phyloP scores from a whole-genome alignment of 805 yeast genomes.

The Metschnikowia picachoensis region DNA sequence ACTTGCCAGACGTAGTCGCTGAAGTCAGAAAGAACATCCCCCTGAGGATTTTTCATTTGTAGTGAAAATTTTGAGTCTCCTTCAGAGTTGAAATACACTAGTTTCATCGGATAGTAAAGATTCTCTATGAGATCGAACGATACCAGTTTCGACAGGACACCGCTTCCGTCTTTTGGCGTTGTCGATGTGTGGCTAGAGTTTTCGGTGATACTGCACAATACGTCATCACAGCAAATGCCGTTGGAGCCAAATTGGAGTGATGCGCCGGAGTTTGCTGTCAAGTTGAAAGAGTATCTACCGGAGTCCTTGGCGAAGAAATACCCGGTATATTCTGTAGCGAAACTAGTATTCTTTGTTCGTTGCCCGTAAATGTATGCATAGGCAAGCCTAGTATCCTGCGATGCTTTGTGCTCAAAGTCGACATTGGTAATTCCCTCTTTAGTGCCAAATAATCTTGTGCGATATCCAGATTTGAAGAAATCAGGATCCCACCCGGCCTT shows the following conservation, averaged over 20 bases:
- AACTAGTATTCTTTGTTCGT: neutral
- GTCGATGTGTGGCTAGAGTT: neutral
- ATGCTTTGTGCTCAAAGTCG: neutral
- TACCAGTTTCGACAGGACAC: too few relatives aligned
- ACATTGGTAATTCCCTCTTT: constrained; percentile 4
- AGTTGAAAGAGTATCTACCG: constrained; percentile 10
- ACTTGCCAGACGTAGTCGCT: too few relatives aligned
- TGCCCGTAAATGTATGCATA: neutral
- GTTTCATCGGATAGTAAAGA: too few relatives aligned
- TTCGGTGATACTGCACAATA: constrained; percentile 8
- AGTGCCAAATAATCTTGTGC: neutral
- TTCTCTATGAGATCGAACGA: too few relatives aligned
- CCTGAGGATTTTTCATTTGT: too few relatives aligned
- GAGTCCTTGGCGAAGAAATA: constrained; percentile 8
- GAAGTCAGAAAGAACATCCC: too few relatives aligned
- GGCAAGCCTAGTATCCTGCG: neutral
- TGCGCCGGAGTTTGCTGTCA: constrained; percentile 15
- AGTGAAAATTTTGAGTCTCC: too few relatives aligned
- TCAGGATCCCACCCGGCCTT: constrained; percentile 3
- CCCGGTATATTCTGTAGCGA: constrained; percentile 6
- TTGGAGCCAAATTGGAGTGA: constrained; percentile 13
- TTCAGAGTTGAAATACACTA: too few relatives aligned
- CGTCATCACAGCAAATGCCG: constrained; percentile 12
- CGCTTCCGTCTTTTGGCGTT: too few relatives aligned
- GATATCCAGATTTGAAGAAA: constrained; percentile 5